Evolutionary conservation across 2,329 filamentous ascomycete species (phyloP), one percentile per base, ranked within the genome.

Genomic region (Chlorencoelia australis): DNA sequence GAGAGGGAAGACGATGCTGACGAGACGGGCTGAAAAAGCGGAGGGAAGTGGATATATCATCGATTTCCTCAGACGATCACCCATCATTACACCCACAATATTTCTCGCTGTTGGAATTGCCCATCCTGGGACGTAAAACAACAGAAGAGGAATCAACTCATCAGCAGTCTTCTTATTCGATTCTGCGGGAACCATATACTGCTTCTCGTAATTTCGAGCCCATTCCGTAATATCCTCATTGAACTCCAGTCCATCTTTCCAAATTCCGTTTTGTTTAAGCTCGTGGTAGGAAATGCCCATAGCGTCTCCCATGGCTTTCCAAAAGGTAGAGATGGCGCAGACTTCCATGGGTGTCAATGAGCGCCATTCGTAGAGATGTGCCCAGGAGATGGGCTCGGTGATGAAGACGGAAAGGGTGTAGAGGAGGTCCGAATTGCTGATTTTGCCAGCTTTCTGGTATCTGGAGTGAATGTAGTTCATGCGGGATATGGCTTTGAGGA

Each of bases 321-420:
- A 87, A 50, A 82, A 75, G 0, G 73, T 75, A 11, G 72, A 76
- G 19, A 79, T 58, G 0, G 79, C 81, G 43, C 78, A 82, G 7
- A 64, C 56, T 56, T 88, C 83, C 58, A 87, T 65, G 1, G 79
- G 71, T 11, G 69, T 79, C 15, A 84, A 55, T 4, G 60, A 25
- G 2, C 83, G 71, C 82, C 82, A 89, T 53, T 89, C 84, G 49
- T 75, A 82, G 5, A 61, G 60, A 4, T 66, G 55, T 20, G 82
- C 68, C 65, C 80, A 86, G 10, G 68, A 63, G 19, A 71, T 57
- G 0, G 82, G 79, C 52, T 86, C 76, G 1, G 69, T 62, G 13
- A 81, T 68, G 52, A 84, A 84, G 0, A 84, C 65, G 9, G 66
- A 63, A 0, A 82, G 63, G 0, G 77, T 82, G 54, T 79, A 81